phyloP scores from a whole-genome alignment of 305 asterid species.

The Ilex paraguariensis region DNA sequence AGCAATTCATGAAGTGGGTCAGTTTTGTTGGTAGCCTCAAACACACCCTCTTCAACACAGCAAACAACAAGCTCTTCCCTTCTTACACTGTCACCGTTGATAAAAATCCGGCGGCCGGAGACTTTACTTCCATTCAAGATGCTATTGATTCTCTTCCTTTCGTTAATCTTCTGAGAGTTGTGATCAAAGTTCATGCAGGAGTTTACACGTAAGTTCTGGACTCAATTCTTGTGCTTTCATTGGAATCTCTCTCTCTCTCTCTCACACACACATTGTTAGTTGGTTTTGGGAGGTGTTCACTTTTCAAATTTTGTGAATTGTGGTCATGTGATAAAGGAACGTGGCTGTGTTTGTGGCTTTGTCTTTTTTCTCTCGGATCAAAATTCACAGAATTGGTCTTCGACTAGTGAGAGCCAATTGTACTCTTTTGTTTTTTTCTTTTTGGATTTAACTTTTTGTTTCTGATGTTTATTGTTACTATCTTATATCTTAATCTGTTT shows the following conservation, averaged over 20 bases:
- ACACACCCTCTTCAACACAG: slow-evolving; percentile 59
- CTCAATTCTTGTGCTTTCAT: no score
- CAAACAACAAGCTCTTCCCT: slow-evolving; percentile 60
- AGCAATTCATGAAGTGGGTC: slow-evolving; percentile 83
- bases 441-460: neutral
- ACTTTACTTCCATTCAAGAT: slow-evolving; percentile 68
- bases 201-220: slow-evolving; percentile 58
- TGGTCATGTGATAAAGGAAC: slow-evolving; percentile 1
- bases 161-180: slow-evolving; percentile 61
- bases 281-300: neutral
- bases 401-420: neutral
- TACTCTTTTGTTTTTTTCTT: neutral
- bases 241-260: neutral
- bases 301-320: slow-evolving; percentile 6
- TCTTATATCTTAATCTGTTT: neutral
- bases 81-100: slow-evolving; percentile 62
- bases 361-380: slow-evolving; percentile 8
- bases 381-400: neutral
- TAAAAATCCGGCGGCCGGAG: slow-evolving; percentile 57
- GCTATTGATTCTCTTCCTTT: slow-evolving; percentile 81
- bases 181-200: slow-evolving; percentile 81
- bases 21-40: slow-evolving; percentile 67
- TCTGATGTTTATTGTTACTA: neutral
- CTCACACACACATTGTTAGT: no score
- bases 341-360: slow-evolving; percentile 6